These are phyloP conservation scores for Fraxinus excelsior DNA, from an alignment of 257 asterid species.

Conservation along the genomic window DNA sequence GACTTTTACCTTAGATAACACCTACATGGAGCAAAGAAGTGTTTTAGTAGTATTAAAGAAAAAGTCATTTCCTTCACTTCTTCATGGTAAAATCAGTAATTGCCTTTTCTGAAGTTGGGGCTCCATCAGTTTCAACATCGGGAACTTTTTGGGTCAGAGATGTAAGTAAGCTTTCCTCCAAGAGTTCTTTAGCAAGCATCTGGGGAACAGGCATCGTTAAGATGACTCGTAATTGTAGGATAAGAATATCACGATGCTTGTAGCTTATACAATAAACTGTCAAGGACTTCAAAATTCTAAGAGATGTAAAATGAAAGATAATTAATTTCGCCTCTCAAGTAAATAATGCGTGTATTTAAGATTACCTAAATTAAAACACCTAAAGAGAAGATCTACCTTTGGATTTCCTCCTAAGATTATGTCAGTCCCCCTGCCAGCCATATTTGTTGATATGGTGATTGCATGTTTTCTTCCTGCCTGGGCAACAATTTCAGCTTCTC, in stretches of 20 bases:
- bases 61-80: slow-evolving; percentile 10
- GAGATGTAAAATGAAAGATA: slow-evolving; percentile 2
- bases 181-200: slow-evolving; percentile 90
- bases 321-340: not conserved
- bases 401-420: slow-evolving; percentile 99
- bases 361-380: not conserved
- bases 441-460: slow-evolving; percentile 92
- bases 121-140: slow-evolving; percentile 60
- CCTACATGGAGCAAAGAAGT: slow-evolving; percentile 48
- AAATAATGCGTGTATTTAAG: not conserved
- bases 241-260: slow-evolving; percentile 10
- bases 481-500: slow-evolving; percentile 96
- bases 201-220: slow-evolving; percentile 33
- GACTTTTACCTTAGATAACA: slow-evolving; percentile 77
- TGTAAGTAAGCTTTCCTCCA: slow-evolving; percentile 80
- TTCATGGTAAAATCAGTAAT: slow-evolving; percentile 27
- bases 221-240: slow-evolving; percentile 4
- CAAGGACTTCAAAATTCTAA: not conserved
- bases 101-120: slow-evolving; percentile 67
- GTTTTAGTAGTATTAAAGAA: slow-evolving; percentile 11
- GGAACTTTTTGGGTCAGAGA: slow-evolving; percentile 61
- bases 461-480: slow-evolving; percentile 98
- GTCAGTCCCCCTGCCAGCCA: slow-evolving; percentile 99
- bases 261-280: slow-evolving; percentile 10
- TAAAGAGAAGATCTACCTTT: slow-evolving; percentile 52